These are phyloP conservation scores for Gnomoniopsis sp. DNA, from an alignment of 2,329 filamentous ascomycete genomes.

Conservation along the genomic window DNA sequence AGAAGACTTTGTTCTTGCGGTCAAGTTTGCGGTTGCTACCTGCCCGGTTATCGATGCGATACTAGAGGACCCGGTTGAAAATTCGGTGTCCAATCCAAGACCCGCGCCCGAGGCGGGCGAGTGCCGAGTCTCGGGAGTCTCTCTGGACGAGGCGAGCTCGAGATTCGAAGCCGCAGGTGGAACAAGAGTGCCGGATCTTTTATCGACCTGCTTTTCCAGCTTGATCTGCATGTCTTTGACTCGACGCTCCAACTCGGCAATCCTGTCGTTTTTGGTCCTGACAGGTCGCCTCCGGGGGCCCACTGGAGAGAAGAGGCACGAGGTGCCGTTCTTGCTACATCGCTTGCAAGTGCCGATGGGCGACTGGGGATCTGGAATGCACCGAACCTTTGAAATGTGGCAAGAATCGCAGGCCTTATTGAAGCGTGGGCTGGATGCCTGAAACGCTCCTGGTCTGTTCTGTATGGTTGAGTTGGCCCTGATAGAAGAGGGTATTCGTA, in stretches of 20 bases:
- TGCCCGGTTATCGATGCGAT: too few relatives aligned
- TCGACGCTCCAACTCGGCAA: constrained; percentile 16
- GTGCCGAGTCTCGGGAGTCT: not conserved
- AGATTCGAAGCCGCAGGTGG: not conserved
- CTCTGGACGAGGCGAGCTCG: not conserved
- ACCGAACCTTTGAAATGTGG: constrained; percentile 16
- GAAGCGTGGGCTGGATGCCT: constrained; percentile 4
- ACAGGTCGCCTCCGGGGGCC: constrained; percentile 13
- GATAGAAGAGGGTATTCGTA: too few relatives aligned
- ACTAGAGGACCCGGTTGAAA: too few relatives aligned
- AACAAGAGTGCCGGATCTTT: not conserved
- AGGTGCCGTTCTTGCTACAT: constrained; percentile 14
- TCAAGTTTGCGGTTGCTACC: too few relatives aligned
- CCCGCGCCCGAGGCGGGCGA: not conserved
- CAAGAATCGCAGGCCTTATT: constrained; percentile 18
- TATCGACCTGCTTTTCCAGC: constrained; percentile 11
- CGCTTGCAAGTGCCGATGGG: constrained; percentile 14
- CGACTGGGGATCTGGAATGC: constrained; percentile 14
- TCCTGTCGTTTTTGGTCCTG: constrained; percentile 16
- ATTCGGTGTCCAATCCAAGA: not conserved
- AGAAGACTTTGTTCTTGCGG: too few relatives aligned
- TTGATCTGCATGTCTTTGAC: constrained; percentile 18
- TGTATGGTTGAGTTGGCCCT: not conserved
- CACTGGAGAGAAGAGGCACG: constrained; percentile 15
- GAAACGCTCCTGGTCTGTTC: not conserved